Conservation (phyloP, 805 yeast species). For the Candida maesae region DNA sequence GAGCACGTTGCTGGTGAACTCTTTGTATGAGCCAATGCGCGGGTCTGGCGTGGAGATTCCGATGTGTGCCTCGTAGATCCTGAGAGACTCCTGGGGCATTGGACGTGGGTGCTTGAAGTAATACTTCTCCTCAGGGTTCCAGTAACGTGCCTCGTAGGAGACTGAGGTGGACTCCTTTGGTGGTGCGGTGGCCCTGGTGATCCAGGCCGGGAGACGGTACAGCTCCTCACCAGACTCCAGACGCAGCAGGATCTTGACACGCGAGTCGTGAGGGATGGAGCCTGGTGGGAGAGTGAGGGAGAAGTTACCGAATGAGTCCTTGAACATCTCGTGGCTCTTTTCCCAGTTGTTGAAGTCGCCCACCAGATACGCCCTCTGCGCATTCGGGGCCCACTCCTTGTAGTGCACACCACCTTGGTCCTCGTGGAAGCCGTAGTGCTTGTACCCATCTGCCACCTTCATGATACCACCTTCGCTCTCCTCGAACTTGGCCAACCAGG, state of each 20-base stretch:
- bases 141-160: constrained; percentile 81
- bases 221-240: constrained; percentile 65
- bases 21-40: constrained; percentile 76
- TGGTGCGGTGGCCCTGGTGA: constrained; percentile 75
- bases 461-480: constrained; percentile 61
- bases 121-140: constrained; percentile 64
- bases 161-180: constrained; percentile 44
- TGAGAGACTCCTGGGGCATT: constrained; percentile 42
- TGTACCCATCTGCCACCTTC: constrained; percentile 73
- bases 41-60: constrained; percentile 95
- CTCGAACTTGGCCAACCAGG: constrained; percentile 56
- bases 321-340: constrained; percentile 50
- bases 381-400: constrained; percentile 91
- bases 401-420: constrained; percentile 44
- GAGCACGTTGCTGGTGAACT: constrained; percentile 73
- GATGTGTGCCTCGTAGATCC: constrained; percentile 92
- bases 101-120: constrained; percentile 68
- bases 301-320: constrained; percentile 73
- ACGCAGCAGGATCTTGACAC: constrained; percentile 65
- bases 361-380: constrained; percentile 65
- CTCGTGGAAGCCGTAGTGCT: constrained; percentile 73
- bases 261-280: constrained; percentile 78
- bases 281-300: constrained; percentile 53
- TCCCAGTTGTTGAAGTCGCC: constrained; percentile 94
- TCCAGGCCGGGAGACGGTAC: constrained; percentile 89